Base-by-base conservation (phyloP, 140 eudicot genomes). In the Cichorium intybus region DNA sequence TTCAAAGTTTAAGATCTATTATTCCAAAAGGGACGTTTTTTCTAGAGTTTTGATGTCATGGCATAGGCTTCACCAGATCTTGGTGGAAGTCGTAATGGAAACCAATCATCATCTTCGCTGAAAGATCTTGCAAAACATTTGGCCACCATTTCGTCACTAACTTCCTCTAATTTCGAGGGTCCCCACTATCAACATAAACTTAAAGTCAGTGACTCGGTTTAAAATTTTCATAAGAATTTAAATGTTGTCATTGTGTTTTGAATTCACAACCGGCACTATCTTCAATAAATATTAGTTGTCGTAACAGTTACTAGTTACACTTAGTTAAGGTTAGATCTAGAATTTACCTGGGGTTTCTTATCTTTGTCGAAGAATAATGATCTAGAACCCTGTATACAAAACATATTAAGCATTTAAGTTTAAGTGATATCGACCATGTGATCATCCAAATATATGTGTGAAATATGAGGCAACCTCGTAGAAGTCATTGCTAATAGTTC, bases 81-180 rank as follows among this genome's bases (percentile, higher is more conserved):
- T 47, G 64, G 23, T 11, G 82, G 82, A 43, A 81, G 86, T 49
- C 28, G 73, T 54, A 81, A 62, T 10, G 82, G 73, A 21, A 56
- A 23, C 83, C 82, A 81, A 24, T 77, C 83, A 41, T 77, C 80
- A 6, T 73, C 83, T n/a, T 68, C 83, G 9, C 17, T 24, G 16
- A 68, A 73, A 5, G 69, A 57, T 23, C 37, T 53, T 20, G 58
- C 20, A 22, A 81, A 64, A 58, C 70, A 73, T 64, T 52, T 61
- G 10, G 54, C 72, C 74, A 81, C 75, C 83, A 73, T 77, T 73
- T 81, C 72, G 21, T 73, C 80, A 14, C 17, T 64, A 39, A 69
- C 60, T 0, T 60, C 66, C 72, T 81, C 80, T 7, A 81, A 75
- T 64, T 69, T 73, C 3, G 75, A 73, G 24, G 87, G 87, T 37